Percentiles rank a stretch among this genome's conserved stretches.
phyloP scores from a whole-genome alignment of 2,329 filamentous ascomycete species.

The Alternaria postmessia region DNA sequence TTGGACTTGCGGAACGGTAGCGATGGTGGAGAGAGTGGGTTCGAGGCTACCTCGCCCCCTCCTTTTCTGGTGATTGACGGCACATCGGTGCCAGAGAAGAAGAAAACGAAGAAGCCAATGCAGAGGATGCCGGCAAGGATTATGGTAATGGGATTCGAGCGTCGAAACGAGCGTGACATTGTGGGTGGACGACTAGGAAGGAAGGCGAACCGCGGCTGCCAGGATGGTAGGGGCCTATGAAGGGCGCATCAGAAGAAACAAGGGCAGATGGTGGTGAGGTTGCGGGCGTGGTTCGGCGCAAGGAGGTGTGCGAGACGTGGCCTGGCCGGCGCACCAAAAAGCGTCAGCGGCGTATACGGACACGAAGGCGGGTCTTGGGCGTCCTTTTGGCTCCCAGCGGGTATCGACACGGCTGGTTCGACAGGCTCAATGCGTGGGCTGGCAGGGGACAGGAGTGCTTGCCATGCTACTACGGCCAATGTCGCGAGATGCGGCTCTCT shows the following conservation, averaged over 20 bases:
- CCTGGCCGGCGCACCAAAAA: constrained; percentile 36
- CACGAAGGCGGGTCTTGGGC: constrained; percentile 3
- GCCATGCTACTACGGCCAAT: constrained; percentile 16
- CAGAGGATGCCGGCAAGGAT: constrained; percentile 75
- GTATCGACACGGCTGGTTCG: constrained; percentile 7
- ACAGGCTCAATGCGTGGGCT: constrained; percentile 18
- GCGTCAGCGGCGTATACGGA: constrained; percentile 19
- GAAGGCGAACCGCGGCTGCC: constrained; percentile 44
- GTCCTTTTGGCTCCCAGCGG: constrained; percentile 5
- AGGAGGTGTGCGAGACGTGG: constrained; percentile 44
- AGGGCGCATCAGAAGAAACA: constrained; percentile 44
- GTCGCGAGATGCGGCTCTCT: constrained; percentile 16
- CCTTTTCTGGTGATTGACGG: constrained; percentile 59
- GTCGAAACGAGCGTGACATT: constrained; percentile 76
- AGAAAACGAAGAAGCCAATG: constrained; percentile 66
- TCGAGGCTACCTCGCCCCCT: constrained; percentile 66
- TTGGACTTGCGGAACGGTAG: constrained; percentile 75
- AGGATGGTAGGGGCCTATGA: constrained; percentile 35
- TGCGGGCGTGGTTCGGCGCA: constrained; percentile 30
- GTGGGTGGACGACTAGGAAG: constrained; percentile 20
- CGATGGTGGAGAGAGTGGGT: constrained; percentile 76
- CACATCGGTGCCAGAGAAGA: constrained; percentile 69
- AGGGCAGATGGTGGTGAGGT: constrained; percentile 20
- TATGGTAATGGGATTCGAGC: constrained; percentile 79
- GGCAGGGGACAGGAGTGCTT: constrained; percentile 31